Evolutionary conservation across 345 rosid species (phyloP), one percentile per base, ranked within the genome.

Genomic region (Boechera stricta): DNA sequence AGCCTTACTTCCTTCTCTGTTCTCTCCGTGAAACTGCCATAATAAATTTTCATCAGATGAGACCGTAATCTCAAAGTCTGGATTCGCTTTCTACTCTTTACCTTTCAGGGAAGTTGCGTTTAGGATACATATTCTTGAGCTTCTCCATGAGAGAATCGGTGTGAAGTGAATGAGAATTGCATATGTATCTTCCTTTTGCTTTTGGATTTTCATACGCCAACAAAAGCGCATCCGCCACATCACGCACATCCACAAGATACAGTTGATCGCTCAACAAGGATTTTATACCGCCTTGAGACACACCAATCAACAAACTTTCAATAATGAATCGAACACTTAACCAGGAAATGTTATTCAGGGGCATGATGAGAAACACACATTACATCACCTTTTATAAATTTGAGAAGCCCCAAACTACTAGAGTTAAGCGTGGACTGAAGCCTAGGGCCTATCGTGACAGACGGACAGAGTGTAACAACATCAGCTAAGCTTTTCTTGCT

Each of bases 361-460:
- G 38, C 9, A 60, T 47, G 58, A 60, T 47, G 58, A 57, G 47
- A 29, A 42, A 63, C 67, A 71, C 32, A 62, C 13, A 26, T 60
- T 36, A 48, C 65, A 72, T 48, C 72, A 88, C 91, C 87, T 85
- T 52, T 83, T 51, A 90, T 41, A 21, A 83, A 44, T 3, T 13
- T 31, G 11, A 84, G 83, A 44, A 83, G 80, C 45, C 65, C 79
- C 38, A 69, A 71, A 77, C 86, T 85, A 72, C 84, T 82, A 64
- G 86, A 52, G 72, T 87, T 88, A 67, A 83, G 68, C 10, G 82
- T 84, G 7, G 87, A 56, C 57, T 87, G 91, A 79, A 85, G 79
- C 82, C 83, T 39, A n/a, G 92, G 91, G n/a, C 96, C 92, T 13
- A 88, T 59, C 0, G 77, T 42, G 13, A 83, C 38, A 1, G 86